A percentile compares a stretch with the other conserved stretches of the same genome.
phyloP scores from a whole-genome alignment of 2,329 filamentous ascomycete species.

The Myriangium duriaei region DNA sequence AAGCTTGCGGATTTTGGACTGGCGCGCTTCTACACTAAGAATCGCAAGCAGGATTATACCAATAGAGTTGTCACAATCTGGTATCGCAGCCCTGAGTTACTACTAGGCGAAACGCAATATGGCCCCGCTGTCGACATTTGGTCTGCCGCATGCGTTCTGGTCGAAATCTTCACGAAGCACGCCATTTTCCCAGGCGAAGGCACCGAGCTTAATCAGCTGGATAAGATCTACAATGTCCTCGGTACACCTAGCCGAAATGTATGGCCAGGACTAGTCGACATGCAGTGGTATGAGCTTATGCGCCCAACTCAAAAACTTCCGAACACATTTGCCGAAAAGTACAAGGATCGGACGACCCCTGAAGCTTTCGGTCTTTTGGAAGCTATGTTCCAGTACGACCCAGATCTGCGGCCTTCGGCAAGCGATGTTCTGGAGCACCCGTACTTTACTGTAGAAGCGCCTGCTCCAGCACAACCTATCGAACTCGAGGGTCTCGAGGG shows the following conservation, averaged over 20 bases:
- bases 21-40: conserved; percentile 87
- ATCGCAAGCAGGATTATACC: conserved; percentile 80
- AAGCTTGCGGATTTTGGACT: conserved; percentile 96
- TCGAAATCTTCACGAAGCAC: conserved; percentile 88
- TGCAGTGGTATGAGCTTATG: conserved; percentile 93
- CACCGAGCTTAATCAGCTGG: conserved; percentile 87
- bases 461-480: conserved; percentile 59
- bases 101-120: conserved; percentile 82
- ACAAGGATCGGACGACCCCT: conserved; percentile 61
- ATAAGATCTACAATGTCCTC: conserved; percentile 88
- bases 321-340: conserved; percentile 71
- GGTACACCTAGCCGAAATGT: conserved; percentile 74
- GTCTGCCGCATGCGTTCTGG: conserved; percentile 92
- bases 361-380: conserved; percentile 72
- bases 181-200: conserved; percentile 94
- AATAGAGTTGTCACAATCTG: conserved; percentile 98
- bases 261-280: conserved; percentile 84
- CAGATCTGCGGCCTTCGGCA: conserved; percentile 67
- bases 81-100: conserved; percentile 85
- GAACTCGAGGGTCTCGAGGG: conserved; percentile 77
- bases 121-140: conserved; percentile 86
- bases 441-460: conserved; percentile 79
- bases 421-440: conserved; percentile 72
- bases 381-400: conserved; percentile 83
- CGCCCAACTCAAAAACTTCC: conserved; percentile 61